A percentile compares a stretch with the other conserved stretches of the same genome.
Evolutionary conservation across 2,329 filamentous ascomycete species (phyloP).

Genomic region (Aspergillus sp.): DNA sequence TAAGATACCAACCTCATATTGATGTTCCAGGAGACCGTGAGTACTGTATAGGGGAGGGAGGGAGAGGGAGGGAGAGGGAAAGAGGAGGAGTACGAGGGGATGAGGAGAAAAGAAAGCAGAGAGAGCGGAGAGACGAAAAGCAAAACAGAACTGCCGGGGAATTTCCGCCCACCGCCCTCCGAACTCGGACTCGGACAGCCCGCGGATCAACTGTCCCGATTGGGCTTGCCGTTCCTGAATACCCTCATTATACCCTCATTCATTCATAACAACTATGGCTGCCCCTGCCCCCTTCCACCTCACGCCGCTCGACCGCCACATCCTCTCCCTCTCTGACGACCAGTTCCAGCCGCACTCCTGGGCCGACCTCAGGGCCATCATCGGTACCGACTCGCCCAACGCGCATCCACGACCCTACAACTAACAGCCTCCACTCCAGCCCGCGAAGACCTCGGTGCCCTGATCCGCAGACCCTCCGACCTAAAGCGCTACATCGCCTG

Average conservation of each 20-base stretch:
- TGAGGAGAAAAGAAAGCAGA: constrained; percentile 6
- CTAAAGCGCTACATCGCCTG: constrained; percentile 52
- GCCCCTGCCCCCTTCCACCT: constrained; percentile 36
- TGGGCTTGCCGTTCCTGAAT: background rate
- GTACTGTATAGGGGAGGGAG: constrained; percentile 2
- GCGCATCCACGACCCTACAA: constrained; percentile 5
- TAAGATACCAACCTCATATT: constrained; percentile 1
- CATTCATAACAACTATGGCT: background rate
- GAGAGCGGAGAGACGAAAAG: constrained; percentile 3
- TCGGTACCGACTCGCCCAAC: constrained; percentile 30
- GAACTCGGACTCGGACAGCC: constrained; percentile 5
- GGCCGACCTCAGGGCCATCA: constrained; percentile 43
- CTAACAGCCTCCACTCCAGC: constrained; percentile 16
- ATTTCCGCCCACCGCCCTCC: constrained; percentile 13
- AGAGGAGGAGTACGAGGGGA: constrained; percentile 4
- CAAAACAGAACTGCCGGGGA: constrained; percentile 2
- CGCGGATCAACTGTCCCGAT: background rate
- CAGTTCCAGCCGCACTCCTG: constrained; percentile 45
- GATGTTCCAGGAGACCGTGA: constrained; percentile 1
- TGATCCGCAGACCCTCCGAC: constrained; percentile 52
- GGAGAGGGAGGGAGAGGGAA: constrained; percentile 2
- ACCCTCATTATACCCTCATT: background rate
- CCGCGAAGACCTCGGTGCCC: constrained; percentile 44
- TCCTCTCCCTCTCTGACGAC: constrained; percentile 44
- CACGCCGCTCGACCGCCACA: constrained; percentile 40